A percentile compares a stretch with the other conserved stretches of the same genome.
Conservation (phyloP, 1,284 basidiomycete genomes). For the Ceratobasidium sp. region DNA sequence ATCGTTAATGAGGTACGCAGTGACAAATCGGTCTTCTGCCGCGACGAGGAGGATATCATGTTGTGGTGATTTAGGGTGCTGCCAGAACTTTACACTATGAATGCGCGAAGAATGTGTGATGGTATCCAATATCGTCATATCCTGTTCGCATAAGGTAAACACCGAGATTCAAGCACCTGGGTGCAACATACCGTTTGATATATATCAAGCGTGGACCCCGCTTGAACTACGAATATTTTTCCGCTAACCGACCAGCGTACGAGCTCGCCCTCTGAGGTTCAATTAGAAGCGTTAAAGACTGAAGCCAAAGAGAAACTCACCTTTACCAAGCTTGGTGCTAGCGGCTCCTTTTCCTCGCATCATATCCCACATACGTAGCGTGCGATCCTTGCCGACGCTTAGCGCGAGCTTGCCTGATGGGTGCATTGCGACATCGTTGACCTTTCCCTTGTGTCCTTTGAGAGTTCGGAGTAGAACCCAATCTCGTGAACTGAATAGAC, state of each 20-base stretch:
- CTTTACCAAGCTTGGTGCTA: conserved; percentile 87
- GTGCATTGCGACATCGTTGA: conserved; percentile 91
- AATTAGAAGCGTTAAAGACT: not conserved
- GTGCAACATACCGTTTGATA: conserved; percentile 73
- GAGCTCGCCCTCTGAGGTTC: conserved; percentile 78
- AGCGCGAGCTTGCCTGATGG: conserved; percentile 91
- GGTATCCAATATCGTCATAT: conserved; percentile 75
- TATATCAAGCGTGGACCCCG: conserved; percentile 79
- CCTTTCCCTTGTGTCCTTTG: conserved; percentile 91
- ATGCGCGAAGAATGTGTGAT: conserved; percentile 80
- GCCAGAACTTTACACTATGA: conserved; percentile 80
- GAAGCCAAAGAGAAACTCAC: conserved; percentile 56
- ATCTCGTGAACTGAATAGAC: conserved; percentile 90
- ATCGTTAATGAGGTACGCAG: conserved; percentile 70
- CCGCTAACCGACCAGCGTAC: conserved; percentile 86
- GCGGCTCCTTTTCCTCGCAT: conserved; percentile 93
- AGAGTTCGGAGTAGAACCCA: conserved; percentile 90
- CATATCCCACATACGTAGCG: conserved; percentile 97
- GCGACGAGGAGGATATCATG: conserved; percentile 79
- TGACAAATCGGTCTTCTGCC: conserved; percentile 86
- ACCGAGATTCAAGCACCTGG: not conserved
- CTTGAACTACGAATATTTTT: conserved; percentile 79
- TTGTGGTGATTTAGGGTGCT: conserved; percentile 59
- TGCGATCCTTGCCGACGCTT: conserved; percentile 90
- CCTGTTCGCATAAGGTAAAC: conserved; percentile 58